Evolutionary conservation across 352 stramenopile genomes (phyloP).

Genomic region (Phytophthora cryptogea): DNA sequence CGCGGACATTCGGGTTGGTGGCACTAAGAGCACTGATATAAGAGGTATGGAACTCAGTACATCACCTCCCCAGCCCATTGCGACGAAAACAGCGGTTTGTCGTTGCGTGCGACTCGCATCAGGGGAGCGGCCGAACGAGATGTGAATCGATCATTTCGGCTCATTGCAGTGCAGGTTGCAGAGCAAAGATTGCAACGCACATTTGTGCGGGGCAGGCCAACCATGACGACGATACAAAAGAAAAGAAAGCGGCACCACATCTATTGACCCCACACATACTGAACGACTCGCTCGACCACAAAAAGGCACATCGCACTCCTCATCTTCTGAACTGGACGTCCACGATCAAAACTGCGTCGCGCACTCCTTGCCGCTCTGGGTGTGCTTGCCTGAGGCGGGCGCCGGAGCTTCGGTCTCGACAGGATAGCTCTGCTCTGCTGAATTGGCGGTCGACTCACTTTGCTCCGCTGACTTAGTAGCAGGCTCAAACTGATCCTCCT

Average conservation of each 20-base stretch:
- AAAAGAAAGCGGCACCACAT: constrained; percentile 14
- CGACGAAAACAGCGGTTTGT: constrained; percentile 28
- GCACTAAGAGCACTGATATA: constrained; percentile 5
- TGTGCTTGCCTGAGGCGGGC: constrained; percentile 17
- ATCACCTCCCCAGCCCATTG: constrained; percentile 10
- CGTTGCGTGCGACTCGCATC: constrained; percentile 1
- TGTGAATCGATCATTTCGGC: constrained; percentile 31
- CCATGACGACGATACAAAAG: not conserved
- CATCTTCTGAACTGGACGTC: constrained; percentile 19
- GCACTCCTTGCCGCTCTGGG: constrained; percentile 21
- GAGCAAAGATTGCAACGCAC: constrained; percentile 3
- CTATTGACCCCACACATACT: constrained; percentile 30
- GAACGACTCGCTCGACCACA: constrained; percentile 13
- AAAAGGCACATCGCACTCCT: constrained; percentile 27
- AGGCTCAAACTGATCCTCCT: constrained; percentile 7
- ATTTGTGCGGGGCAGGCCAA: not conserved
- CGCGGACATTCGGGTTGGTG: not conserved
- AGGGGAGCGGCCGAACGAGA: constrained; percentile 24
- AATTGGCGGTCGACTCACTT: constrained; percentile 9
- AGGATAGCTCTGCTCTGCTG: constrained; percentile 10
- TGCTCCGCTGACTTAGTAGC: constrained; percentile 11
- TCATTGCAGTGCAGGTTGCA: constrained; percentile 9
- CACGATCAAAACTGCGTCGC: constrained; percentile 17
- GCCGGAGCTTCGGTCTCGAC: constrained; percentile 11
- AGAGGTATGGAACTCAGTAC: constrained; percentile 7